These are phyloP conservation scores for Penicillium salamii DNA, from an alignment of 495 filamentous ascomycete species.

Conservation along the genomic window DNA sequence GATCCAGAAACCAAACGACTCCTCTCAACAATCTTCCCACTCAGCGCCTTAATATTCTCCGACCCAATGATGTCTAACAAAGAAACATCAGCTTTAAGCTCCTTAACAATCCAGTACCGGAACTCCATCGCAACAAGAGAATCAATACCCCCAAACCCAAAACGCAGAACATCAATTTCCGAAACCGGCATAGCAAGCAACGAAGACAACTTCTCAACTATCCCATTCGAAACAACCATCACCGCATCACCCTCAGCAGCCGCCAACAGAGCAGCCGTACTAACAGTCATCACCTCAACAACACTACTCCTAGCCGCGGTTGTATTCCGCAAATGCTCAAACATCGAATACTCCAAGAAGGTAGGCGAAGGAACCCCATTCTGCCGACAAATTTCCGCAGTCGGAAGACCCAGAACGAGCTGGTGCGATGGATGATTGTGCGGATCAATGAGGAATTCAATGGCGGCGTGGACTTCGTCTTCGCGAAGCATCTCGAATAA, in stretches of 20 bases:
- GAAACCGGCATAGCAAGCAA: slow-evolving; percentile 34
- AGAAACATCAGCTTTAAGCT: slow-evolving; percentile 34
- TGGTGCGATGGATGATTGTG: slow-evolving; percentile 12
- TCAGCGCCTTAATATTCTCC: slow-evolving; percentile 21
- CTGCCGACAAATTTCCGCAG: slow-evolving; percentile 17
- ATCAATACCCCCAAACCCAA: slow-evolving; percentile 40
- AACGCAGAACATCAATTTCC: slow-evolving; percentile 34
- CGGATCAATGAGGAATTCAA: slow-evolving; percentile 30
- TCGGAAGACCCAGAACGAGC: slow-evolving; percentile 25
- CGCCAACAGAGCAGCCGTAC: slow-evolving; percentile 7
- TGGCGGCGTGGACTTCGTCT: slow-evolving; percentile 25
- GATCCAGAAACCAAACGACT: slow-evolving; percentile 7
- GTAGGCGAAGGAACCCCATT: slow-evolving; percentile 22
- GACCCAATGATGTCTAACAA: slow-evolving; percentile 39
- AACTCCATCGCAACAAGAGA: slow-evolving; percentile 49
- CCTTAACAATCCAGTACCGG: slow-evolving; percentile 40
- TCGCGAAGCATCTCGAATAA: slow-evolving; percentile 26
- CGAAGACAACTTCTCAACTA: slow-evolving; percentile 25
- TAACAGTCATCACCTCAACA: slow-evolving; percentile 9
- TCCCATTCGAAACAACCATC: slow-evolving; percentile 17
- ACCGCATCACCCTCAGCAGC: slow-evolving; percentile 14
- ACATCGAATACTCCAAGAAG: slow-evolving; percentile 28
- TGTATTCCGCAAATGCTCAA: slow-evolving; percentile 22
- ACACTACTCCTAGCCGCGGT: not conserved
- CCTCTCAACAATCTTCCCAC: slow-evolving; percentile 20